Evolutionary conservation across 1,139 yeast genomes (phyloP), one percentile per base, ranked within the genome.

Genomic region (Kodamaea anthophila): DNA sequence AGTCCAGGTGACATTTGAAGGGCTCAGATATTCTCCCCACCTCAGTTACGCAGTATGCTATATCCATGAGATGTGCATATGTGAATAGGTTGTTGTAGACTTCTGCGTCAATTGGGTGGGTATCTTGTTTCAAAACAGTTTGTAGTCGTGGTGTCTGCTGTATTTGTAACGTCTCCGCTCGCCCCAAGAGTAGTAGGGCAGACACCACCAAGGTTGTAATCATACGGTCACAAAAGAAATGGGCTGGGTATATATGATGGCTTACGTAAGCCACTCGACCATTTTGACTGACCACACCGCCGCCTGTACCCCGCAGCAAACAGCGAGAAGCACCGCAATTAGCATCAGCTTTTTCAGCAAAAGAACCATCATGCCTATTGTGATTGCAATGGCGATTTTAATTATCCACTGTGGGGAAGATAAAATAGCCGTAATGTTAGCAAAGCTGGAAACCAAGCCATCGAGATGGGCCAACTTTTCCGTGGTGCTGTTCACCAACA

Each of bases 21-120:
- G 77, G 77, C 15, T 48, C 45, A 2, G 49, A 43, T 5, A 71
- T 59, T 5, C 46, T 44, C 3, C 57, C 46, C 2, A 57, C 36
- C 2, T 54, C 47, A 2, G 71, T 62, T 2, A 71, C 57, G 39
- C 77, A 71, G 38, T 71, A 71, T 8, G 74, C 53, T 13, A 69
- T 66, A 36, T 70, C 75, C 24, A 65, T 64, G 24, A 70, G 47
- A 42, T 67, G 73, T 2, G 76, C 72, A 40, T 62, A 61, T 4
- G 63, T 59, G 43, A 46, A 58, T 33, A 64, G 46, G 29, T 55
- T 51, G 15, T 45, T 31, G 32, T 55, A 59, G 12, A 31, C 13
- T 12, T 15, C 28, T 12, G 9, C 11, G 7, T 15, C 25, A 8
- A 26, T 13, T 9, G 28, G 19, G 8, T 15, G 14, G 13, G 22